Conservation (phyloP, 768 basidiomycete species). For the Lactarius sp. region DNA sequence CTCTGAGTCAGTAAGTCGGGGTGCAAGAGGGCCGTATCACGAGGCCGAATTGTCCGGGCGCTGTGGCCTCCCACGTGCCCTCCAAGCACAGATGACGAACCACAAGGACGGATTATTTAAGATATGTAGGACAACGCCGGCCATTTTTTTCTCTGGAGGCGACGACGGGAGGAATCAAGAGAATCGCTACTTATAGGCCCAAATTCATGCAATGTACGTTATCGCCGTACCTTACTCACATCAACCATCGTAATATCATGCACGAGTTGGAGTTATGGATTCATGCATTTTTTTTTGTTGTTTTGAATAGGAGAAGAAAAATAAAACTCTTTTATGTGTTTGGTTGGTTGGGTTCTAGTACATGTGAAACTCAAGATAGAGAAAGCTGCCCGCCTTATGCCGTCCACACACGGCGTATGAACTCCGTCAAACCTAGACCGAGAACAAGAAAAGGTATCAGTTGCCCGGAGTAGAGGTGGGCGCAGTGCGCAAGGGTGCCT, state of each 20-base stretch:
- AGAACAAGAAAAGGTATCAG: conserved; percentile 9
- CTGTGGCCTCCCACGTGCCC: not conserved
- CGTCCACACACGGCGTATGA: conserved; percentile 77
- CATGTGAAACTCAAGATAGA: not conserved
- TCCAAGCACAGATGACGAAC: not conserved
- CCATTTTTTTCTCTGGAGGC: too few species aligned
- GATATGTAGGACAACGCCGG: not conserved
- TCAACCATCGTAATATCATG: not conserved
- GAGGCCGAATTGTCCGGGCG: not conserved
- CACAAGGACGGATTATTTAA: not conserved
- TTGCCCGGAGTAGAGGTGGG: not conserved
- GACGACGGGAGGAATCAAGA: too few species aligned
- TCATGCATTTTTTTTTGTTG: not conserved
- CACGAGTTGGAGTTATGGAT: not conserved
- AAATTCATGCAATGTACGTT: too few species aligned
- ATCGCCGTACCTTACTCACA: too few species aligned
- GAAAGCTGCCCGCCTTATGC: conserved; percentile 41
- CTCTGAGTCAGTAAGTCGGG: not conserved
- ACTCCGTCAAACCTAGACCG: conserved; percentile 70
- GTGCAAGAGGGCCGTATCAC: not conserved
- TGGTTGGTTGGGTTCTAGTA: conserved; percentile 1
- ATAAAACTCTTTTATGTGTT: not conserved
- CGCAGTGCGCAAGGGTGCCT: not conserved
- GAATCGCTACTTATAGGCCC: too few species aligned
- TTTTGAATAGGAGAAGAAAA: not conserved